Conservation (phyloP, 2,329 filamentous ascomycete genomes). For the Berkeleyomyces rouxiae region DNA sequence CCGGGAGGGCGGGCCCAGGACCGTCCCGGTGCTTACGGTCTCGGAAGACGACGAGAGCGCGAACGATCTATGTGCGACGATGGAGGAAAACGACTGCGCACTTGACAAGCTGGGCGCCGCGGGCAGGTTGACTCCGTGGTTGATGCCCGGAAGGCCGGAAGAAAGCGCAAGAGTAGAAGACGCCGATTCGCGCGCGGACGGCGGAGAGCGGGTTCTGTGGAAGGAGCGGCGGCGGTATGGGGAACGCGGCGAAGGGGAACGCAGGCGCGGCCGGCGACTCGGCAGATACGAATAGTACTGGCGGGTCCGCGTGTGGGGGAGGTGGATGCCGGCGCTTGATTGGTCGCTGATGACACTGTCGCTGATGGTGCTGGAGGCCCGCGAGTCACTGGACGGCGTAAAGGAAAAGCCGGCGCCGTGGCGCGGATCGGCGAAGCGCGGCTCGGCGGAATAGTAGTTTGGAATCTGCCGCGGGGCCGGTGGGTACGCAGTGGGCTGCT, state of each 20-base stretch:
- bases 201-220: not conserved
- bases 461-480: not conserved
- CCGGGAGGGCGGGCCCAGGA: not conserved
- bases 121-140: not conserved
- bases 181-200: not conserved
- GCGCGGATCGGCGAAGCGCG: not conserved
- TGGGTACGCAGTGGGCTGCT: not conserved
- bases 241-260: not conserved
- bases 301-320: not conserved
- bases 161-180: not conserved
- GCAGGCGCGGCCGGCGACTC: not conserved
- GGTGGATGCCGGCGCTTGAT: not conserved
- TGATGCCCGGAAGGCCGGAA: not conserved
- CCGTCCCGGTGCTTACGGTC: not conserved
- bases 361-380: not conserved
- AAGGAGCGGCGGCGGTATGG: not conserved
- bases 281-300: not conserved
- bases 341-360: not conserved
- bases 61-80: not conserved
- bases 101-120: not conserved
- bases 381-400: not conserved
- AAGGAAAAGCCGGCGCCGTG: not conserved
- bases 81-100: constrained; percentile 4
- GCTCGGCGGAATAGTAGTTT: not conserved
- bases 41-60: constrained; percentile 6